Evolutionary conservation across 495 filamentous ascomycete species (phyloP), one percentile per base, ranked within the genome.

Genomic region (Penicillium flavigenum): DNA sequence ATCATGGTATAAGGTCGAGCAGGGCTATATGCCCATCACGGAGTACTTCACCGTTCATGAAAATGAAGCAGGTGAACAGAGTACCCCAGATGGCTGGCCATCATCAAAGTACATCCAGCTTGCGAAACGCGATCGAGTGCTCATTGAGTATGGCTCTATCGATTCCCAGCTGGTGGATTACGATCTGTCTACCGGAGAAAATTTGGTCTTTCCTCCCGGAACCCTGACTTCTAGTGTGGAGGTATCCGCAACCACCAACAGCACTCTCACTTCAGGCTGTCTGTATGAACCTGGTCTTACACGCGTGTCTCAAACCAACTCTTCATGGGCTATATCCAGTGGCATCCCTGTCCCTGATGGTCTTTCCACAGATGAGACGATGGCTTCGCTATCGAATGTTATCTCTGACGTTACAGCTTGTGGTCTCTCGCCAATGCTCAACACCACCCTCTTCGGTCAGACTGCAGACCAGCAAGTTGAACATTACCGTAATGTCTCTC

Each of bases 81-180:
- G 75, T 39, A 86, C 82, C 1, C 72, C 78, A 11, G 80, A 87
- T 63, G 85, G 86, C 12, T 88, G 86, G 86, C 86, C 86, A 2
- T 78, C 76, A 12, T 75, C 80, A 38, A 76, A 77, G 26, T 87
- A 76, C 59, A 63, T 86, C 29, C 82, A 83, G 49, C 71, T 85
- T 22, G 73, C 76, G 0, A 68, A 75, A 16, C 66, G 71, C 10
- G 76, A 76, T 58, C 72, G 85, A 17, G 56, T 86, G 0, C 59
- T 88, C 3, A 63, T 81, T 26, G 76, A 77, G 41, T 85, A 80
- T 59, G 84, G 83, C 10, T 70, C 66, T 4, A 61, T 88, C 4
- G 84, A 87, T 60, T 70, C 81, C 16, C 81, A 85, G 49, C 72
- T 88, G 65, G 57, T 63, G n/a, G 60, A 56, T 5, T 86, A 86